Base-by-base conservation (phyloP, 192 early-diverging fungal genomes). In the Martensiomyces pterosporus region DNA sequence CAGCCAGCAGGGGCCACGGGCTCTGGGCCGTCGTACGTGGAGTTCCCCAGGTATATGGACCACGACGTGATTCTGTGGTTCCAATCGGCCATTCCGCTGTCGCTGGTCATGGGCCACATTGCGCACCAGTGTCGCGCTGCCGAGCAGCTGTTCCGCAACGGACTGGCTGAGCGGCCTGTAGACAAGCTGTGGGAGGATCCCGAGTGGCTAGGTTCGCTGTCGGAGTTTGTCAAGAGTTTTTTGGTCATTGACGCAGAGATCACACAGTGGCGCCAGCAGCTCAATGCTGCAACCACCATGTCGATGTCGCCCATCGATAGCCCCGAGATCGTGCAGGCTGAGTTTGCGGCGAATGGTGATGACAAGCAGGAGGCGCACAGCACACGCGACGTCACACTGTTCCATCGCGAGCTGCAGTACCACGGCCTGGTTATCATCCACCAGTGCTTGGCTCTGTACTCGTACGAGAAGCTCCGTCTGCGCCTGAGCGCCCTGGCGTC, bases 21-120 rank as follows among this genome's bases (percentile, higher is more conserved):
- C 17, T 24, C 24, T 18, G 25, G 29, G 23, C 3, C 27, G 7
- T 24, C 47, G 2, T 55, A 67, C 39, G 50, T 57, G 9, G 71
- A 60, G 34, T 67, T 75, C 24, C 60, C 60, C n/a, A 59, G 71
- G 19, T 75, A 75, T 57, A 49, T 64, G 39, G 71, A 75, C 56
- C 65, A 67, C 59, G 71, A 75, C 40, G 71, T 75, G 14, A 63
- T 75, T 7, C 47, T 75, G 44, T 75, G 71, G 71, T 75, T 67
- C 53, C 71, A 75, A 41, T 75, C 64, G 1, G 60, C 64, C 18
- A 75, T 75, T 39, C 71, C 71, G 44, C 49, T 75, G 27, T 75
- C 71, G 52, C 48, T 75, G 21, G 43, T 75, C 49, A 67, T 75
- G 64, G 71, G 71, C 35, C 71, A 75, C 24, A 35, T 75, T 35